Evolutionary conservation across 345 rosid genomes (phyloP).

Genomic region (Limnanthes douglasii): DNA sequence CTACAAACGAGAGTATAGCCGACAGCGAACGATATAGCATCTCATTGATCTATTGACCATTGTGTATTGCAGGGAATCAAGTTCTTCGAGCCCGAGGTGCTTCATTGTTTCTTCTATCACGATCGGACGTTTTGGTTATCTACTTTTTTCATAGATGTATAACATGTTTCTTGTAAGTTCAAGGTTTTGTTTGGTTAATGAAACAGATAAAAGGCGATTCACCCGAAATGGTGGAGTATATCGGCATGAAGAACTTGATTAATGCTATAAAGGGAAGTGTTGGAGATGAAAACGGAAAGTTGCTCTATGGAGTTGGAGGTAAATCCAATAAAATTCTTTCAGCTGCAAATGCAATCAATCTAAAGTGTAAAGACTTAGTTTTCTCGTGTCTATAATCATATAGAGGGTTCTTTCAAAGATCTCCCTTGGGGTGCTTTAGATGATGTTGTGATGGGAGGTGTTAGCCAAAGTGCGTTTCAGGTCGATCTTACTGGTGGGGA

Average conservation of each 20-base stretch:
- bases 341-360: background rate
- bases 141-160: no score
- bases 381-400: slow-evolving; percentile 5
- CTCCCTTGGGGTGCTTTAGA: slow-evolving; percentile 93
- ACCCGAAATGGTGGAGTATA: slow-evolving; percentile 78
- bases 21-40: no score
- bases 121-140: background rate
- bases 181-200: slow-evolving; percentile 8
- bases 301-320: slow-evolving; percentile 72
- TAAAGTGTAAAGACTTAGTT: background rate
- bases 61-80: slow-evolving; percentile 61
- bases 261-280: slow-evolving; percentile 58
- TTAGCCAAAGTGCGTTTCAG: slow-evolving; percentile 65
- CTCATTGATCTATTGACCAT: slow-evolving; percentile 2
- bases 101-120: slow-evolving; percentile 7
- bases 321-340: slow-evolving; percentile 6
- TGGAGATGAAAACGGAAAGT: slow-evolving; percentile 60
- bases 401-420: slow-evolving; percentile 58
- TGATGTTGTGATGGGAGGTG: slow-evolving; percentile 98
- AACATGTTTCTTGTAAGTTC: no score
- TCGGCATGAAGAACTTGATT: slow-evolving; percentile 82
- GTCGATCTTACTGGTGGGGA: slow-evolving; percentile 63
- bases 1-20: no score
- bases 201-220: slow-evolving; percentile 88
- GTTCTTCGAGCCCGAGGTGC: slow-evolving; percentile 97